Evolutionary conservation across 345 rosid genomes (phyloP).

Genomic region (Abelmoschus esculentus): DNA sequence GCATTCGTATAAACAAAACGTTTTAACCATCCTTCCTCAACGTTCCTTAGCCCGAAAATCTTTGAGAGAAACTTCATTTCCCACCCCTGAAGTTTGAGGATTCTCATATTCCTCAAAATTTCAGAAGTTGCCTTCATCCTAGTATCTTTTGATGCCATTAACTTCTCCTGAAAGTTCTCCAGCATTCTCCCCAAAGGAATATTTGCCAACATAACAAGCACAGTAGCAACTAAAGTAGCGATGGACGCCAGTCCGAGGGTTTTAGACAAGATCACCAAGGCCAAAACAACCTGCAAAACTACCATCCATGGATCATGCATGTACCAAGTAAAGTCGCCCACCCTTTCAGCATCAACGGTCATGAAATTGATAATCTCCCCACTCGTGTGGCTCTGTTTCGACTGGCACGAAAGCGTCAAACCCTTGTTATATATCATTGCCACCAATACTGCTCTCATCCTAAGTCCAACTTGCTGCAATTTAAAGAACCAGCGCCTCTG

Average conservation of each 20-base stretch:
- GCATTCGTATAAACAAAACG: constrained; percentile 31
- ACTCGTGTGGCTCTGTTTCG: constrained; percentile 41
- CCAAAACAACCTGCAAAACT: constrained; percentile 21
- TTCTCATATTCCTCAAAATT: constrained; percentile 57
- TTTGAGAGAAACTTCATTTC: constrained; percentile 49
- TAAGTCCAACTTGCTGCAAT: constrained; percentile 31
- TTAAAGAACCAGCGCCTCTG: constrained; percentile 49
- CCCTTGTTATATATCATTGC: constrained; percentile 48
- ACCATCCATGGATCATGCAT: constrained; percentile 52
- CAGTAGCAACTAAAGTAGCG: constrained; percentile 36
- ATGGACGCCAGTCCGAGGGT: constrained; percentile 51
- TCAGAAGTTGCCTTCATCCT: constrained; percentile 61
- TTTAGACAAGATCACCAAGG: constrained; percentile 39
- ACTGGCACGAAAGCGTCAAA: constrained; percentile 38
- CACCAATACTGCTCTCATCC: constrained; percentile 38
- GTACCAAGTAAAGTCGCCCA: constrained; percentile 42
- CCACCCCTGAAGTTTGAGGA: constrained; percentile 78
- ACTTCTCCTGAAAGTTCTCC: constrained; percentile 43
- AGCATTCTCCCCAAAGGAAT: constrained; percentile 44
- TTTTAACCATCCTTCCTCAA: constrained; percentile 47
- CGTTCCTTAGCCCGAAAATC: constrained; percentile 33
- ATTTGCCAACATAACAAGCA: constrained; percentile 39
- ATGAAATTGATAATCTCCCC: constrained; percentile 64
- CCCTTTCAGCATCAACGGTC: constrained; percentile 51
- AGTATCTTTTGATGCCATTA: constrained; percentile 56